Base-by-base conservation (phyloP, 2,329 filamentous ascomycete species). In the Phyllosticta citribraziliensis region DNA sequence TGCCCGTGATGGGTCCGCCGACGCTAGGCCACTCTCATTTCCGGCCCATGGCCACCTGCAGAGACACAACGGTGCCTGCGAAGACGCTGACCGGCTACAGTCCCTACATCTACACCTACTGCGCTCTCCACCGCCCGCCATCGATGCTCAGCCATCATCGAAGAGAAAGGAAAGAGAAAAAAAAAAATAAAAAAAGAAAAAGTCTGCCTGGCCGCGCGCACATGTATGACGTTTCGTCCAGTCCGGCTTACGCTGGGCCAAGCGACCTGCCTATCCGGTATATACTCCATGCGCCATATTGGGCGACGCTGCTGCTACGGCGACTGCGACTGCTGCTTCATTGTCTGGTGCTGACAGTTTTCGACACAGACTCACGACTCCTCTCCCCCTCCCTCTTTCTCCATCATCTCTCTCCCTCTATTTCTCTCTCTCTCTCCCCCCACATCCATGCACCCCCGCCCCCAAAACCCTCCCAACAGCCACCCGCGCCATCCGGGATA, bases 21-120 rank as follows among this genome's bases (percentile, higher is more conserved):
- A 19, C 59, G 59, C 59, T 61, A 61, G 55, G 59, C 59, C 30
- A 56, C 54, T 51, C 50, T 61, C 59, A 61, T 61, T 57, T 61
- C 59, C 59, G 59, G 57, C 12, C 40, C 14, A 3, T 22, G 22
- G 22, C n/a, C n/a, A n/a, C n/a, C n/a, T n/a, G 22, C 22, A 47
- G 14, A 40, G 35, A 40, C 35, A 17, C 35, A 5, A 17, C 35
- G 35, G 35, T 40, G 17, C n/a, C n/a, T n/a, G n/a, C 35, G 12
- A 30, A 30, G 27, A 30, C 27, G 6, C 9, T 30, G 27, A 4
- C 27, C 27, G 27, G 27, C 27, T 30, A 40, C 35, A 40, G 11
- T 40, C 9, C 35, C 35, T 40, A 14, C 35, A 14, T 22, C 35
- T 8, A 33, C 30, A 9, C 9, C 30, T 9, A 33, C 35, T 47